Percentiles rank a stretch among this genome's conserved stretches.
phyloP scores from a whole-genome alignment of 352 stramenopile species.

The Globisporangium uncinulatum region DNA sequence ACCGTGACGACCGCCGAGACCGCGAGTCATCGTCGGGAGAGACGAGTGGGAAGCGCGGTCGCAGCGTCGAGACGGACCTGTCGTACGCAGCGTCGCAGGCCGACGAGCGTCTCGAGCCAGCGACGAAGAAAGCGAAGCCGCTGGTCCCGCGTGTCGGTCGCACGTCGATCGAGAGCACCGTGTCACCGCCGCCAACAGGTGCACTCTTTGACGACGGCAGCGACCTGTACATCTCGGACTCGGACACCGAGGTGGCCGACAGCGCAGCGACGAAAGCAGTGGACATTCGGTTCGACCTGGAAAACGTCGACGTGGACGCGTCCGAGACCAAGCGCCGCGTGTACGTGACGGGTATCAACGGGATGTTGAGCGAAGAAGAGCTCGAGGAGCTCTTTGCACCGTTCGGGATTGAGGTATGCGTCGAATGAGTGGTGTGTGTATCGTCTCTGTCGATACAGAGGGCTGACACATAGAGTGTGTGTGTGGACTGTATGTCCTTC shows the following conservation, averaged over 20 bases:
- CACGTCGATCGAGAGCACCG: neutral
- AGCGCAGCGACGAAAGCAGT: conserved; percentile 13
- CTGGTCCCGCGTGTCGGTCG: neutral
- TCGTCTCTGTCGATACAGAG: neutral
- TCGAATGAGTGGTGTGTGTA: conserved; percentile 1
- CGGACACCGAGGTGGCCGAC: conserved; percentile 31
- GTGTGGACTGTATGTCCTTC: neutral
- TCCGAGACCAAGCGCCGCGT: conserved; percentile 31
- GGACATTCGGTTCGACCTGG: conserved; percentile 53
- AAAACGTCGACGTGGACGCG: conserved; percentile 33
- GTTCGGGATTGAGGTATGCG: conserved; percentile 51
- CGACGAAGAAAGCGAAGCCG: neutral
- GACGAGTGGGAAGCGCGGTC: conserved; percentile 1
- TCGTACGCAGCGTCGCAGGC: neutral
- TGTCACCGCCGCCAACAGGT: neutral
- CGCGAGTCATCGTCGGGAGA: neutral
- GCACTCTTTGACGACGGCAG: conserved; percentile 8
- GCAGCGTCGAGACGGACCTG: conserved; percentile 1
- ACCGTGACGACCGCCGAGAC: neutral
- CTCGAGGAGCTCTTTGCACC: conserved; percentile 47
- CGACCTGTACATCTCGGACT: conserved; percentile 44
- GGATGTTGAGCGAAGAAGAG: conserved; percentile 29
- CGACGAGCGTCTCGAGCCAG: neutral
- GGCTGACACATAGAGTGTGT: neutral
- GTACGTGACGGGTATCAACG: conserved; percentile 56